phyloP scores from a whole-genome alignment of 768 basidiomycete genomes.

The Rhizopogon vinicolor region DNA sequence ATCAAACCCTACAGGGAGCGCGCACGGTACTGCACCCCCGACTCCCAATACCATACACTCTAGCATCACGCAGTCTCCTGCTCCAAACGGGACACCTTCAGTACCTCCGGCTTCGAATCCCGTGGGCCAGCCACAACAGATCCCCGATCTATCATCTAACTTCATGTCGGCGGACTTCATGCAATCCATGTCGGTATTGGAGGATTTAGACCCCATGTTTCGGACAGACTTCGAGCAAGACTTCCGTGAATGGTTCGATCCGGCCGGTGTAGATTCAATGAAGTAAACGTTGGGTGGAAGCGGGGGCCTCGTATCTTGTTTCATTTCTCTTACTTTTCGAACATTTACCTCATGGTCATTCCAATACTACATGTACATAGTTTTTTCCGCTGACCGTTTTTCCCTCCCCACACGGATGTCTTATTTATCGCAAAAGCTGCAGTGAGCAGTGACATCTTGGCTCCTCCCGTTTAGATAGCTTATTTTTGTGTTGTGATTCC shows the following conservation, averaged over 20 bases:
- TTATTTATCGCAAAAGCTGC: conserved; percentile 29
- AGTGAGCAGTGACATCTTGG: conserved; percentile 9
- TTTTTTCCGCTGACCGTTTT: conserved; percentile 1
- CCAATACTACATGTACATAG: conserved; percentile 14
- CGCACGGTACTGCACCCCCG: conserved; percentile 31
- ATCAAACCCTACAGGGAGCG: conserved; percentile 11
- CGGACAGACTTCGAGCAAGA: conserved; percentile 60
- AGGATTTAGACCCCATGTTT: conserved; percentile 38
- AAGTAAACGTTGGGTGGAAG: conserved; percentile 13
- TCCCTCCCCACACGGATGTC: conserved; percentile 9
- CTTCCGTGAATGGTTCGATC: conserved; percentile 75
- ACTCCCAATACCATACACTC: conserved; percentile 30
- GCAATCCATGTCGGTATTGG: conserved; percentile 37
- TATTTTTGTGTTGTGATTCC: conserved; percentile 11
- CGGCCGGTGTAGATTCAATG: conserved; percentile 33
- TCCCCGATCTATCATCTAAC: conserved; percentile 16
- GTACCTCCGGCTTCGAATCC: conserved; percentile 21
- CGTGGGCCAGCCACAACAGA: conserved; percentile 13
- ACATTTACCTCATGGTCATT: conserved; percentile 5
- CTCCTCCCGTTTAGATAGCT: conserved; percentile 5
- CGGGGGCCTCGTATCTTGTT: conserved; percentile 5
- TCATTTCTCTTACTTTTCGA: conserved; percentile 8
- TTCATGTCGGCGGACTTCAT: conserved; percentile 38
- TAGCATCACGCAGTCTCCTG: conserved; percentile 32
- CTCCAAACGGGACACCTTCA: conserved; percentile 27